Evolutionary conservation across 345 rosid genomes (phyloP), one percentile per base, ranked within the genome.

Genomic region (Citrus reticulata): DNA sequence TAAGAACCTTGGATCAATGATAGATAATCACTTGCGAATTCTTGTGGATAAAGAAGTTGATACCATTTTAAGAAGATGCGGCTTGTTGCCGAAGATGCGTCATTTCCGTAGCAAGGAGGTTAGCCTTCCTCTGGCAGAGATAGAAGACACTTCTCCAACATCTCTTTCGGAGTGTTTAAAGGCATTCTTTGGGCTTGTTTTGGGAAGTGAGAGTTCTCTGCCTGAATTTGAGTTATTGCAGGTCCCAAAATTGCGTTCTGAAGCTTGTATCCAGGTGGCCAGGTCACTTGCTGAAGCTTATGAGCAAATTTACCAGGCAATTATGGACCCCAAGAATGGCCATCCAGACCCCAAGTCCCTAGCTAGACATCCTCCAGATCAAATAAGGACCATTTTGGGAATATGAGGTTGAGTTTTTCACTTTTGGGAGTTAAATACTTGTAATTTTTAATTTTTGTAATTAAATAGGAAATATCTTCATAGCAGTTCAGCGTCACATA

Each of bases 281-380:
- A 91, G 86, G 89, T 86, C 89, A 10, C 87, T 94, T 66, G 93
- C 94, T 10, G 94, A 89, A 79, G 93, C 88, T 9, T 96, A 96
- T 66, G 97, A 94, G 67, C 88, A 91, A 75, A 93, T 96, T 55
- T 93, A 91, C 77, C 70, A 63, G 10, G 95, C 88, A 39, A 89
- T 94, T 74, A 91, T 91, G 80, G 98, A 93, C 81, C 92, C 92
- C 2, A 82, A 64, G 78, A 96, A 96, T 69, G 85, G 88, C 16
- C 93, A 94, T 71, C 84, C 90, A 5, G 99, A 94, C 57, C 98
- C 98, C 4, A 92, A 89, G 78, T 86, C 97, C 27, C 87, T 96
- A 78, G 99, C 92, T 1, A 89, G 98, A 86, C 98, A 96, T 84
- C 98, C 98, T 77, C 99, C 98, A 1, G 94, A 91, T 82, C 99